Conservation (phyloP, 306 rosid genomes). For the Cicer chorassanicum region DNA sequence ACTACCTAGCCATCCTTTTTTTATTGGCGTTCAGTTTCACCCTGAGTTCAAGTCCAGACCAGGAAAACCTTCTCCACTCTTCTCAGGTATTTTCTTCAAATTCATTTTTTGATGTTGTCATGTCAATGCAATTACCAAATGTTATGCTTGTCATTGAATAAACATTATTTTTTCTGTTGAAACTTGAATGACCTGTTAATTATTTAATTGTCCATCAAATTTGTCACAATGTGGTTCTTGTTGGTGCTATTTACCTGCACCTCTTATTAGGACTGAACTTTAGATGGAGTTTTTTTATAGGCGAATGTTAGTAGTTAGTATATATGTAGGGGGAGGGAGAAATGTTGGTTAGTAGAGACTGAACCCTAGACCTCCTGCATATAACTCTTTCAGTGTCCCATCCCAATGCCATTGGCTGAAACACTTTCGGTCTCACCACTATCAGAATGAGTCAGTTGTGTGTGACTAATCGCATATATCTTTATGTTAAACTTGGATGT, state of each 20-base stretch:
- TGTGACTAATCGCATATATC: too few species aligned
- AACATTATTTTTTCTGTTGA: neutral
- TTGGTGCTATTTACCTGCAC: neutral
- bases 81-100: constrained; percentile 61
- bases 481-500: too few species aligned
- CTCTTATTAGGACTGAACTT: too few species aligned
- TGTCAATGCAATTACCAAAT: neutral
- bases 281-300: too few species aligned
- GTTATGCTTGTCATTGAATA: constrained; percentile 2
- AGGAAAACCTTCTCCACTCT: constrained; percentile 79
- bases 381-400: too few species aligned
- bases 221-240: neutral
- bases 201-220: neutral
- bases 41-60: constrained; percentile 93
- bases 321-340: too few species aligned
- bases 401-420: too few species aligned
- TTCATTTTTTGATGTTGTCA: neutral
- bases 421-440: too few species aligned
- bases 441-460: too few species aligned
- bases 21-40: constrained; percentile 86
- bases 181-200: neutral
- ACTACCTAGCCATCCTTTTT: constrained; percentile 82
- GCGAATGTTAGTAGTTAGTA: too few species aligned
- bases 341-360: too few species aligned
- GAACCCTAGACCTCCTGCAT: too few species aligned